These are phyloP conservation scores for Malania oleifera DNA, from an alignment of 164 flowering plant species.

Conservation along the genomic window DNA sequence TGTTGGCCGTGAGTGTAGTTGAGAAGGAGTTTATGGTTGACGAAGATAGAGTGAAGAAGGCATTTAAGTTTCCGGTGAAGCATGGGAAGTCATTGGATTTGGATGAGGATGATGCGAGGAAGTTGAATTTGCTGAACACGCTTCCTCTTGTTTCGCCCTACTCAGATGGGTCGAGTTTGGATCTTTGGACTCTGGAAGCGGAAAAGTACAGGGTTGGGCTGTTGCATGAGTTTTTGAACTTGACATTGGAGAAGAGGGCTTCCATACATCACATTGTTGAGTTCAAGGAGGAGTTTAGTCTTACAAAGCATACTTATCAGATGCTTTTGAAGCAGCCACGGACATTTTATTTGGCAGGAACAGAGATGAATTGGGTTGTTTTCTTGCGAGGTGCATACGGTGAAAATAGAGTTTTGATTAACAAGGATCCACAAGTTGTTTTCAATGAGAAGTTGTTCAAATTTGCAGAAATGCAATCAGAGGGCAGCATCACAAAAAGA, in stretches of 20 bases:
- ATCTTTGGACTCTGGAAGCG: slow-evolving; percentile 73
- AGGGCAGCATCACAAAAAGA: no score
- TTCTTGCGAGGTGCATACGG: slow-evolving; percentile 75
- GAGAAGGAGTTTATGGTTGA: slow-evolving; percentile 70
- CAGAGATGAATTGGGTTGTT: slow-evolving; percentile 94
- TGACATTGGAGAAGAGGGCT: slow-evolving; percentile 93
- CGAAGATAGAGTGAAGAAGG: slow-evolving; percentile 67
- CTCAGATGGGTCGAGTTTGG: slow-evolving; percentile 66
- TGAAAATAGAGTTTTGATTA: slow-evolving; percentile 50
- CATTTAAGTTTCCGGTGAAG: slow-evolving; percentile 59
- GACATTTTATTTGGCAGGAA: slow-evolving; percentile 78
- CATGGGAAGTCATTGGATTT: slow-evolving; percentile 62
- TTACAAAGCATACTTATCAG: slow-evolving; percentile 82
- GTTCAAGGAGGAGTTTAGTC: slow-evolving; percentile 83
- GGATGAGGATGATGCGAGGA: slow-evolving; percentile 59
- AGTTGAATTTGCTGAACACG: slow-evolving; percentile 60
- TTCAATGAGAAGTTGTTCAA: slow-evolving; percentile 61
- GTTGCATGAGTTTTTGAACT: slow-evolving; percentile 79
- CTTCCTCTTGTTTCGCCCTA: slow-evolving; percentile 91
- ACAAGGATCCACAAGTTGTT: slow-evolving; percentile 68
- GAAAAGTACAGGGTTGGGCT: slow-evolving; percentile 83
- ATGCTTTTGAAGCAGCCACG: slow-evolving; percentile 73
- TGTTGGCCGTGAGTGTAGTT: slow-evolving; percentile 66
- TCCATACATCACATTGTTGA: slow-evolving; percentile 83
- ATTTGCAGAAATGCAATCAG: slow-evolving; percentile 56